Conservation (phyloP, 768 basidiomycete species). For the Russula olivacea region DNA sequence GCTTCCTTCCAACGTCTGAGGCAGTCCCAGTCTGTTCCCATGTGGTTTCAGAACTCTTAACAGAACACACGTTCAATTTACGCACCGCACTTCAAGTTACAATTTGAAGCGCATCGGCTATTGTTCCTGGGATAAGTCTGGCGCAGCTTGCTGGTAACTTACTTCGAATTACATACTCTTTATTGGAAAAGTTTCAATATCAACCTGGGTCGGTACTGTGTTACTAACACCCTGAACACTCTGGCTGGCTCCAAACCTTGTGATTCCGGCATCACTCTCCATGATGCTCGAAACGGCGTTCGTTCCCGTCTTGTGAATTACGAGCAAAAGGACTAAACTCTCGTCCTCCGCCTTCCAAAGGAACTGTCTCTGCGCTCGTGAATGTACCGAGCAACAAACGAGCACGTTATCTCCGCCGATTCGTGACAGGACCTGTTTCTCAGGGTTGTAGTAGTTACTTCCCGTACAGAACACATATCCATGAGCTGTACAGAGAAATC, state of each 20-base stretch:
- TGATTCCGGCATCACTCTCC: not conserved
- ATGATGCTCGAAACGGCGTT: too few relatives aligned
- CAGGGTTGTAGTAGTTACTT: not conserved
- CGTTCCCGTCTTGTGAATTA: not conserved
- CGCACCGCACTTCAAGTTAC: too few relatives aligned
- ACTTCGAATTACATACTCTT: too few relatives aligned
- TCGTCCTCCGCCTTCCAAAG: not conserved
- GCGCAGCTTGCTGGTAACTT: not conserved
- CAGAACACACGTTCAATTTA: too few relatives aligned
- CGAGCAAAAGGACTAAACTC: not conserved
- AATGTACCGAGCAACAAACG: not conserved
- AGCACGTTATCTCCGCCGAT: not conserved
- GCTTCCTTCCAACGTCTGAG: too few relatives aligned
- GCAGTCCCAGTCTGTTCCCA: too few relatives aligned
- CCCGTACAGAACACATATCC: not conserved
- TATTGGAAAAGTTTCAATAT: not conserved
- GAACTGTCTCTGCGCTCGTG: not conserved
- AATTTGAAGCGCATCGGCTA: not conserved
- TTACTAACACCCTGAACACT: not conserved
- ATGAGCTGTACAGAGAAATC: not conserved
- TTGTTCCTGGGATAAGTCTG: not conserved
- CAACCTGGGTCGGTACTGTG: not conserved
- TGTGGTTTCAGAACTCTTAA: too few relatives aligned
- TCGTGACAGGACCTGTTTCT: not conserved
- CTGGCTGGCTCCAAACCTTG: not conserved